Base-by-base conservation (phyloP, 176 grass and related monocot species). In the Ensete ventricosum region DNA sequence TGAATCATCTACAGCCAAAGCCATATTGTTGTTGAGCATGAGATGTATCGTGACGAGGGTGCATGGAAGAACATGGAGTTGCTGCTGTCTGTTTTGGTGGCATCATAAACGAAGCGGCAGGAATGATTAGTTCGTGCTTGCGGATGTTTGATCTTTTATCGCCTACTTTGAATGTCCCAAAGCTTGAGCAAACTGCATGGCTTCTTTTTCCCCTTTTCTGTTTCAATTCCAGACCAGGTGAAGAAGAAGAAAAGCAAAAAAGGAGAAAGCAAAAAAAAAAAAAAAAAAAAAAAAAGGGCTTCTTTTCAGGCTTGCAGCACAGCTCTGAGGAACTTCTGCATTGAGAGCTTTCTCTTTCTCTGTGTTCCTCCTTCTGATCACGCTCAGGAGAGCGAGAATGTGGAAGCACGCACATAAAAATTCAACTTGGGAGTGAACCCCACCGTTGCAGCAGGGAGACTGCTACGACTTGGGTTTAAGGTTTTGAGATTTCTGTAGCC, bases 211-310 rank as follows among this genome's bases (percentile, higher is more conserved):
- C 34, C 34, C 34, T 4, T 43, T 43, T 43, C 34, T 51, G 67
- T 70, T 21, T 29, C 26, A 11, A 34, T 7, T 51, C 14, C 48
- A 70, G 43, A 70, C 19, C 19, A 51, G 43, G 67, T 51, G 51
- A 9, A 70, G 17, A 70, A 70, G 17, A 70, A 70, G 17, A 70
- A 70, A 19, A n/a, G 16, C 13, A 52, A 70, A 52, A 70, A 70
- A 70, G 14, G 12, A 52, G 67, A 49, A 52, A 50, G 67, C 48
- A 70, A 19, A 70, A 20, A n/a, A 51, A 19, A 51, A 51, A 9
- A 70, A 25, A 25, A 20, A n/a, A n/a, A n/a, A n/a, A n/a, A n/a
- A 21, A 17, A 50, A 50, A 16, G 1, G 27, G 14, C 29, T 1
- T 49, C 13, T 50, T 48, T 70, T 11, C 14, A 1, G 34, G 34